Conservation (phyloP, 2,329 filamentous ascomycete species). For the Aspergillus unguis region DNA sequence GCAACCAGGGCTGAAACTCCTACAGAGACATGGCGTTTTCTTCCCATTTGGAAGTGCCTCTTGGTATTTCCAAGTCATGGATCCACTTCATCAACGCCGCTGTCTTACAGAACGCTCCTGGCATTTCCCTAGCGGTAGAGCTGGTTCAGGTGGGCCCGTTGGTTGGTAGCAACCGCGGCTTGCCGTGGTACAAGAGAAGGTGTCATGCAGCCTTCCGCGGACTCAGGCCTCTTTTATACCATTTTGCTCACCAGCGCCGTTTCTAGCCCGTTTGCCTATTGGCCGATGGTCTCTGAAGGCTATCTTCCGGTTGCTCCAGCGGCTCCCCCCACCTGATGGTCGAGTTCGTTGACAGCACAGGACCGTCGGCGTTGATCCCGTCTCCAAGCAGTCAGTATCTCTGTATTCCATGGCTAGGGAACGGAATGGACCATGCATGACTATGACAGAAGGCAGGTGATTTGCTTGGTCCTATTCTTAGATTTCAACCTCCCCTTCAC, state of each 20-base stretch:
- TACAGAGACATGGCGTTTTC: not conserved
- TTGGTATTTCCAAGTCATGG: constrained; percentile 4
- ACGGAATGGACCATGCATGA: not conserved
- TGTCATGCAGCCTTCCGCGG: constrained; percentile 31
- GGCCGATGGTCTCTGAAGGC: constrained; percentile 16
- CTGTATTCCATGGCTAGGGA: constrained; percentile 6
- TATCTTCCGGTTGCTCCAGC: constrained; percentile 24
- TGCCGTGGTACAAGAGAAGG: constrained; percentile 28
- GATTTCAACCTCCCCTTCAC: constrained; percentile 4
- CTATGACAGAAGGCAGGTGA: constrained; percentile 2
- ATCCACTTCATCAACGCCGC: constrained; percentile 12
- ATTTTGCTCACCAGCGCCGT: constrained; percentile 21
- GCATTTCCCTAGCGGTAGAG: constrained; percentile 13
- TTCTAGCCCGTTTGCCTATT: constrained; percentile 20
- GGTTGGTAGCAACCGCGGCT: constrained; percentile 22
- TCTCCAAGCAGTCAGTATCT: not conserved
- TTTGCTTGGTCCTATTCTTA: constrained; percentile 2
- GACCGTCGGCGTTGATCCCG: constrained; percentile 10
- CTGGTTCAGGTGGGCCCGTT: constrained; percentile 21
- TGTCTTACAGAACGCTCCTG: constrained; percentile 11
- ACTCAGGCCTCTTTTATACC: constrained; percentile 32
- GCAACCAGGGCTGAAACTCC: constrained; percentile 1
- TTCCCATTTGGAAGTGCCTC: not conserved
- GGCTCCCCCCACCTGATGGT: constrained; percentile 13
- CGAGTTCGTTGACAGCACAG: constrained; percentile 18